Percentiles rank a stretch among this genome's conserved stretches.
Conservation (phyloP, 768 basidiomycete genomes). For the Mycena pura region DNA sequence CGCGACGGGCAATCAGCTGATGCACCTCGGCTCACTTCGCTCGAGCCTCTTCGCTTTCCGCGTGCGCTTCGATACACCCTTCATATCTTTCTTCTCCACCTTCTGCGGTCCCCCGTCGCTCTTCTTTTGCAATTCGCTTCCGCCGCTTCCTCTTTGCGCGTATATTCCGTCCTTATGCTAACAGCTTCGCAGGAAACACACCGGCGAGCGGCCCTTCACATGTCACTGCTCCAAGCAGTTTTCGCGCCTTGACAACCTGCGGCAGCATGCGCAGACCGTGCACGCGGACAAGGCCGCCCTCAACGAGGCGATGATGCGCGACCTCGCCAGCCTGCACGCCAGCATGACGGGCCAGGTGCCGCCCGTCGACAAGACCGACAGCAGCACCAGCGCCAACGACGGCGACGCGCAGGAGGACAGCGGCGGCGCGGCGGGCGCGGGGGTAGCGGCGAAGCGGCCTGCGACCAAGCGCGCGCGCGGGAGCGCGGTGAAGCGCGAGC, state of each 20-base stretch:
- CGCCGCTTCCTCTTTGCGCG: no score
- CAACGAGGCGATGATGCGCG: slow-evolving; percentile 92
- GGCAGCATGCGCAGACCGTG: slow-evolving; percentile 96
- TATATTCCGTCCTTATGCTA: no score
- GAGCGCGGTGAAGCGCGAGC: slow-evolving; percentile 14
- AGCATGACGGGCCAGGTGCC: slow-evolving; percentile 59
- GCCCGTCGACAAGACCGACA: no score
- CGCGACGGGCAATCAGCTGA: no score
- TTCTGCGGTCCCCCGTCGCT: no score
- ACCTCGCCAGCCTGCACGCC: slow-evolving; percentile 83
- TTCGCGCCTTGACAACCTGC: slow-evolving; percentile 93
- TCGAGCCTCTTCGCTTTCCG: no score
- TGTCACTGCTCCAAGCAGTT: slow-evolving; percentile 97
- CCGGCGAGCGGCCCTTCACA: slow-evolving; percentile 94
- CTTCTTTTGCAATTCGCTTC: no score
- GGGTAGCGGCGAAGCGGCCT: not conserved
- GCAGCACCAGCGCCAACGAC: not conserved
- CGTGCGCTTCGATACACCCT: no score
- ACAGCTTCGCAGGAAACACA: slow-evolving; percentile 79
- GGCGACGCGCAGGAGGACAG: not conserved
- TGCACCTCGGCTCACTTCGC: no score
- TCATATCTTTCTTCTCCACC: no score
- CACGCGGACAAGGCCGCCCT: slow-evolving; percentile 92
- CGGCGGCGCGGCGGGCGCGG: no score
- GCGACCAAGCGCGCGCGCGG: slow-evolving; percentile 1